Base-by-base conservation (phyloP, 495 filamentous ascomycete species). In the Aspergillus affinis region DNA sequence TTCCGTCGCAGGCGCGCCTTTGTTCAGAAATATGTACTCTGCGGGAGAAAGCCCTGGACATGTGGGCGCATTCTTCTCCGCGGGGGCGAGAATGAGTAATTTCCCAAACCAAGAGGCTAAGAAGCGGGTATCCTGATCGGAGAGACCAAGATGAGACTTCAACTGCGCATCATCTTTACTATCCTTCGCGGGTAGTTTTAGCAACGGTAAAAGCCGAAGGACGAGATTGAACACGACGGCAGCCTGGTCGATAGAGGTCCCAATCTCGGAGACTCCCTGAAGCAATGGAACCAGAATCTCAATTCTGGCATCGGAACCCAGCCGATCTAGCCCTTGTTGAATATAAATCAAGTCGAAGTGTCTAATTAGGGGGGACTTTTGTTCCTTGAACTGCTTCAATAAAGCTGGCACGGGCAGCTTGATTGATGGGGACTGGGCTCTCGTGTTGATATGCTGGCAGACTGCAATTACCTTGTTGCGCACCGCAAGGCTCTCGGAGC, bases 331-430 rank as follows among this genome's bases (percentile, higher is more conserved):
- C 36, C 93, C 92, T 70, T 94, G 90, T 65, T 95, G 91, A 30
- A 97, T 86, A 72, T 95, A 96, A 30, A 88, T 77, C 54, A 98
- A 71, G 77, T 97, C 94, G 71, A 96, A 91, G 68, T 96, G 90
- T 59, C 89, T 85, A 53, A 98, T 82, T 7, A 97, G 81, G 2
- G 88, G 79, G 48, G 81, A 78, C 47, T 78, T 82, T 54, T 86
- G 84, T 21, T 88, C 87, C 67, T 97, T 97, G 81, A 93, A 97
- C 69, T 97, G 94, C 63, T 89, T 89, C 58, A 97, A 72, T 23
- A 98, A 81, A 18, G 86, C 85, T 9, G 84, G 81, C 26, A 98
- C 93, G 12, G 94, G 94, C 10, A 98, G 81, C 60, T 90, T 82
- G 58, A 97, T 89, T 17, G 87, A 81, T 72, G 82, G 83, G 68